Evolutionary conservation across 257 asterid species (phyloP).

Genomic region (Solanum arcanum): DNA sequence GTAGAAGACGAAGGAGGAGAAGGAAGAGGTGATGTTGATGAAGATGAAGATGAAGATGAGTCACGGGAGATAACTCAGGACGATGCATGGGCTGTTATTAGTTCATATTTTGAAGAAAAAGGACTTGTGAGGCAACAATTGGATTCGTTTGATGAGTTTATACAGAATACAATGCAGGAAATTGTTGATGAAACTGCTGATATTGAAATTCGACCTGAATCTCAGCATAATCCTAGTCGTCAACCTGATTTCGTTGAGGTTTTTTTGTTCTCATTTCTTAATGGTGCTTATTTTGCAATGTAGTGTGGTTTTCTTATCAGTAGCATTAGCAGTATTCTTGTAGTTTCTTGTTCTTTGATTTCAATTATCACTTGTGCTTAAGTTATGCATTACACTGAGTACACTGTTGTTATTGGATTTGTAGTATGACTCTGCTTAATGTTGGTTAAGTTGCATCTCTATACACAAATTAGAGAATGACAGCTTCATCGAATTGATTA

Average conservation of each 20-base stretch:
- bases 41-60: slow-evolving; percentile 20
- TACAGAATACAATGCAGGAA: slow-evolving; percentile 97
- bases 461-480: neutral
- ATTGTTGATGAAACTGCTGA: slow-evolving; percentile 93
- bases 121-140: slow-evolving; percentile 94
- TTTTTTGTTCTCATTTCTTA: neutral
- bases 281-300: neutral
- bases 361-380: neutral
- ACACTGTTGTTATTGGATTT: neutral
- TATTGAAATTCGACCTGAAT: slow-evolving; percentile 93
- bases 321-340: neutral
- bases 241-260: slow-evolving; percentile 94
- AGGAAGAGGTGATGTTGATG: neutral
- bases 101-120: slow-evolving; percentile 92
- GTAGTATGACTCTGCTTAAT: neutral
- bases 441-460: neutral
- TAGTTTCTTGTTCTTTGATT: neutral
- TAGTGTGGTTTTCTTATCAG: neutral
- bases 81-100: slow-evolving; percentile 96
- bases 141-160: slow-evolving; percentile 93
- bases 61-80: slow-evolving; percentile 80
- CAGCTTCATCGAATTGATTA: neutral
- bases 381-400: neutral
- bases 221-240: slow-evolving; percentile 87
- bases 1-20: neutral